Percentiles rank a stretch among this genome's conserved stretches.
Evolutionary conservation across 2,329 filamentous ascomycete genomes (phyloP).

Genomic region (Sclerotinia subarctica): DNA sequence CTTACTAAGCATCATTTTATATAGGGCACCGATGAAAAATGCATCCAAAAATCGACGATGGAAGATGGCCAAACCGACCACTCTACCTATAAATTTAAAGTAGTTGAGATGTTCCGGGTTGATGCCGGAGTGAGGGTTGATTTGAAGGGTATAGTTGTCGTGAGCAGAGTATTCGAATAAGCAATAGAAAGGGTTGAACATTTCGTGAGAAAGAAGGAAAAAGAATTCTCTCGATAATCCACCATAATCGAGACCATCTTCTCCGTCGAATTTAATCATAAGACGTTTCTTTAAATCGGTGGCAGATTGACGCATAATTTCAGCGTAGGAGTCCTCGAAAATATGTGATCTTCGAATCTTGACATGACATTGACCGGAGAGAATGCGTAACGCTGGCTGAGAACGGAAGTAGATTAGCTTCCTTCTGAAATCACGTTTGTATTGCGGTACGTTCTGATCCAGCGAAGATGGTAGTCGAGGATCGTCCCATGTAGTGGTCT

Average conservation of each 20-base stretch:
- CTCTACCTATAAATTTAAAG: slow-evolving; percentile 98
- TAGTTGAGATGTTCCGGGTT: slow-evolving; percentile 99
- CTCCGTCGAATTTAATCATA: slow-evolving; percentile 99
- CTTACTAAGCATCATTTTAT: slow-evolving; percentile 99
- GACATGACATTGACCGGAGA: slow-evolving; percentile 95
- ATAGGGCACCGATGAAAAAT: slow-evolving; percentile 98
- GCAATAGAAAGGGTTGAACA: slow-evolving; percentile 99
- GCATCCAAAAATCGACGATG: slow-evolving; percentile 95
- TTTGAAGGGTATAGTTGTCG: slow-evolving; percentile 99
- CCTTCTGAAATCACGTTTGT: slow-evolving; percentile 97
- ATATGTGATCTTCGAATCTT: slow-evolving; percentile 96
- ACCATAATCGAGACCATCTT: slow-evolving; percentile 96
- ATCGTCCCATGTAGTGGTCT: slow-evolving; percentile 99
- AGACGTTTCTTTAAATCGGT: slow-evolving; percentile 95
- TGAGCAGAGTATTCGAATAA: slow-evolving; percentile 99
- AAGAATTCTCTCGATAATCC: slow-evolving; percentile 98
- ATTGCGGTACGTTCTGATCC: slow-evolving; percentile 97
- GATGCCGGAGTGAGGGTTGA: slow-evolving; percentile 98
- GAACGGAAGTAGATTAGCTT: slow-evolving; percentile 99
- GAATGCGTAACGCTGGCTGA: slow-evolving; percentile 90
- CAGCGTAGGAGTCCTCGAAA: slow-evolving; percentile 97
- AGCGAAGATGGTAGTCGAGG: slow-evolving; percentile 90
- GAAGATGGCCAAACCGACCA: slow-evolving; percentile 96
- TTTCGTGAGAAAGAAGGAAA: slow-evolving; percentile 97
- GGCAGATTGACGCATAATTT: slow-evolving; percentile 94